A percentile compares a stretch with the other conserved stretches of the same genome.
phyloP scores from a whole-genome alignment of 148 eudicot species.

The Rhododendron henanense region DNA sequence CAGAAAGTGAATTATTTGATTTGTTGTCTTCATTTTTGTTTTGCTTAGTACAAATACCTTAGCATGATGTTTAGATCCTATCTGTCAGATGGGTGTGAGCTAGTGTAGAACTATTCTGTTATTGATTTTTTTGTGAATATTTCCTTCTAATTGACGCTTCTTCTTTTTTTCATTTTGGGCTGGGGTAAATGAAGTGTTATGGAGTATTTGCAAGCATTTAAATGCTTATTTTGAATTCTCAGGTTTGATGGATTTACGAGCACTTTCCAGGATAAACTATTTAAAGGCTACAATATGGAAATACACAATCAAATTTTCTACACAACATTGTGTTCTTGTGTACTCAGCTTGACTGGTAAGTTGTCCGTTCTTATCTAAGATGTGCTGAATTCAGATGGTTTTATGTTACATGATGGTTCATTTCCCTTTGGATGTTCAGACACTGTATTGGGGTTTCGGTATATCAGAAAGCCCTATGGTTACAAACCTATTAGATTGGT shows the following conservation, averaged over 20 bases:
- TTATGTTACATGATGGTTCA: neutral
- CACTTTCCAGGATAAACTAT: slow-evolving; percentile 95
- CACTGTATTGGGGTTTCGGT: neutral
- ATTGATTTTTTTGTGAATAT: neutral
- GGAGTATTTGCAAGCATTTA: neutral
- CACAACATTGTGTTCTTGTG: slow-evolving; percentile 90
- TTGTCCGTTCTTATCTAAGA: neutral
- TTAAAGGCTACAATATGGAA: slow-evolving; percentile 95
- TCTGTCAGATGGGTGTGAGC: neutral
- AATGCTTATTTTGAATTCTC: slow-evolving; percentile 15
- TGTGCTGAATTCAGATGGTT: neutral
- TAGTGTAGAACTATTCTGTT: neutral
- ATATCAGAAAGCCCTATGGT: slow-evolving; percentile 1
- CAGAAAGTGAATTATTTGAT: neutral
- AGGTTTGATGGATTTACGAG: slow-evolving; percentile 97
- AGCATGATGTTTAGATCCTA: neutral
- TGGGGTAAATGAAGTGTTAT: neutral
- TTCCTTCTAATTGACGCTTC: neutral
- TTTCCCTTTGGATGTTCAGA: neutral
- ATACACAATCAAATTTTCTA: slow-evolving; percentile 96
- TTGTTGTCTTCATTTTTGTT: neutral
- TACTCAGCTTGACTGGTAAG: slow-evolving; percentile 85
- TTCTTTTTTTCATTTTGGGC: neutral
- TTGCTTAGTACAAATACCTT: neutral
- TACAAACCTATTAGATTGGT: neutral